Conservation (phyloP, 148 eudicot species). For the Camellia lanceoleosa region DNA sequence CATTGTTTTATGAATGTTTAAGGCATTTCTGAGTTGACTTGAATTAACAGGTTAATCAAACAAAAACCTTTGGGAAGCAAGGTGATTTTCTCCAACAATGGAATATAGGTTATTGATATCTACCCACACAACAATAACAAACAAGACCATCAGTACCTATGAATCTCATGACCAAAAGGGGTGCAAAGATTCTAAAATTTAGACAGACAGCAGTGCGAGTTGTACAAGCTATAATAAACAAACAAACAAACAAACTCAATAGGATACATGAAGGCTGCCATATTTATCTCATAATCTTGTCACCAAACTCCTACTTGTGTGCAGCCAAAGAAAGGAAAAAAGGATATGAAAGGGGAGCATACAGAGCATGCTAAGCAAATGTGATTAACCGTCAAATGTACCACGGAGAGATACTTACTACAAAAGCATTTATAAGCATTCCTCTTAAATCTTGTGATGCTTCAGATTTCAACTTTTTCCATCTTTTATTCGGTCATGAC, state of each 20-base stretch:
- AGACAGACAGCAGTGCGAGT: no score
- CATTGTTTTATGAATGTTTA: no score
- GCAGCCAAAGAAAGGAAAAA: background rate
- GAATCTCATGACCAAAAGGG: background rate
- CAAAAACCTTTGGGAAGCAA: background rate
- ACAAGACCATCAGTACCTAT: background rate
- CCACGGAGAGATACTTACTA: background rate
- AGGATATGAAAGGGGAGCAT: background rate
- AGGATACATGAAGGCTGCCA: background rate
- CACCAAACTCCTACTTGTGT: background rate
- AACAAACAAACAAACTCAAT: background rate
- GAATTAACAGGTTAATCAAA: background rate
- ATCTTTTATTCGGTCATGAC: background rate
- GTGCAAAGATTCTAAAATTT: background rate
- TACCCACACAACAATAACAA: background rate
- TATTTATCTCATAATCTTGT: background rate
- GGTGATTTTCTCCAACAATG: background rate
- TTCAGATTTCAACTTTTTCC: background rate
- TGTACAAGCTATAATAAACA: no score
- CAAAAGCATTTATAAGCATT: conserved; percentile 1
- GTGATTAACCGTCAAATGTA: background rate
- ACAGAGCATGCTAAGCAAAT: background rate
- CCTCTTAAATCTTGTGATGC: conserved; percentile 7
- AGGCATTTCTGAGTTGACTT: background rate
- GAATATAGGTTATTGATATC: background rate